Base-by-base conservation (phyloP, 495 filamentous ascomycete species). In the Hypomontagnella submonticulosa region DNA sequence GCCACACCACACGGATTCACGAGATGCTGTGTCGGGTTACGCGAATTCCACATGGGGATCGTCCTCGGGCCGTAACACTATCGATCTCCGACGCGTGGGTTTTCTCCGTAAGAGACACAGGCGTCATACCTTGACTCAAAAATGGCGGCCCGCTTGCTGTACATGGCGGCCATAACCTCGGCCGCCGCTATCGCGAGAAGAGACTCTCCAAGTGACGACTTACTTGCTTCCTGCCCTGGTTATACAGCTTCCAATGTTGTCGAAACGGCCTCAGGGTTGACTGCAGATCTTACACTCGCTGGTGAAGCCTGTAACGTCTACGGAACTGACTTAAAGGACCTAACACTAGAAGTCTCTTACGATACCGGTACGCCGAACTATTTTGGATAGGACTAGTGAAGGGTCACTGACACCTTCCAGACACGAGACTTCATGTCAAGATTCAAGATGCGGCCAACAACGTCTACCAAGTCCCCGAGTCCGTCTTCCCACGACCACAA, bases 401-500 rank as follows among this genome's bases (percentile, higher is more conserved):
- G 34, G 37, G 0, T 46, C 23, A 41, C 58, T 67, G 52, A 76
- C 60, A 48, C 12, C n/a, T 18, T 33, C 7, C 37, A 93, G 90
- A 90, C 37, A 81, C 83, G 20, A 89, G 92, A 13, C 85, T 96
- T 8, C 92, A 95, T 74, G 89, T 96, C 64, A 87, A 90, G 71
- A 93, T 97, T 57, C 85, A 89, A 57, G 92, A 96, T 75, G 78
- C 84, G 19, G 85, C 82, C n/a, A 85, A 91, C 52, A 79, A 85
- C 50, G 85, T 90, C 16, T 97, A 93, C 68, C 90, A 95, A 73
- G 86, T 97, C 15, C 91, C 92, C 11, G 83, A 88, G 16, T 84
- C 81, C 3, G 87, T 92, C 13, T 73, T 97, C 12, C 83, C 89
- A 12, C 85, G 90, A 1, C 90, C 91, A 0, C 60, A 73, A 43